These are phyloP conservation scores for Alternaria longipes DNA, from an alignment of 2,329 filamentous ascomycete species.

Conservation along the genomic window DNA sequence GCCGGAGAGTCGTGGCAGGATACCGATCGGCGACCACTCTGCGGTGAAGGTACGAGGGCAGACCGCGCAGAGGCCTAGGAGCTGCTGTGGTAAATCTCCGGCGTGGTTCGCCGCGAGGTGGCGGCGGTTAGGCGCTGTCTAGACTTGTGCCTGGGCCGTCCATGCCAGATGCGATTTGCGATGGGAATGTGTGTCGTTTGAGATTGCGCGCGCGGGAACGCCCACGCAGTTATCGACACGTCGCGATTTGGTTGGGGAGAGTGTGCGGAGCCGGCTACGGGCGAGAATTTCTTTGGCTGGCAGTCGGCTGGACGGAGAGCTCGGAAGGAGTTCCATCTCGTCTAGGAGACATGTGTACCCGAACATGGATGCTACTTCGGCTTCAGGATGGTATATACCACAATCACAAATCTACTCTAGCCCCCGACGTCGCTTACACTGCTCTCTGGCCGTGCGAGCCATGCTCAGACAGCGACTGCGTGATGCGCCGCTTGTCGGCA, in stretches of 20 bases:
- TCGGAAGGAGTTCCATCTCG: constrained; percentile 12
- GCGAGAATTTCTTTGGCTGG: constrained; percentile 15
- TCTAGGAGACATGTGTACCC: constrained; percentile 1
- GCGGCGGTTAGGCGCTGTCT: constrained; percentile 22
- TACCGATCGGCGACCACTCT: constrained; percentile 17
- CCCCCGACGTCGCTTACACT: background rate
- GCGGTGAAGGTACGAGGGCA: constrained; percentile 13
- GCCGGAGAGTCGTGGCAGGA: constrained; percentile 28
- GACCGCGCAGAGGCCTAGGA: constrained; percentile 19
- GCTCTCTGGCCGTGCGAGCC: constrained; percentile 8
- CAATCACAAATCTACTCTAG: background rate
- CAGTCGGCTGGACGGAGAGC: constrained; percentile 3
- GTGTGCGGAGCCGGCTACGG: constrained; percentile 10
- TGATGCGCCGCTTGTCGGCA: constrained; percentile 3
- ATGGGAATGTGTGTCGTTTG: constrained; percentile 11
- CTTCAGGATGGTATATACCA: background rate
- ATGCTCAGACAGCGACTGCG: constrained; percentile 8
- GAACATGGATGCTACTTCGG: background rate
- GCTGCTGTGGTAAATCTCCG: constrained; percentile 18
- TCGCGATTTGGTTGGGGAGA: constrained; percentile 4
- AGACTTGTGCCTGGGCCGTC: constrained; percentile 15
- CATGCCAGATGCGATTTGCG: constrained; percentile 22
- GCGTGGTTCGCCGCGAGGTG: constrained; percentile 21
- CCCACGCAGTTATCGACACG: constrained; percentile 10
- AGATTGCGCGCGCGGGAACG: constrained; percentile 5